A percentile compares a stretch with the other conserved stretches of the same genome.
Evolutionary conservation across 176 grass and related monocot species (phyloP).

Genomic region (Triticum turgidum): DNA sequence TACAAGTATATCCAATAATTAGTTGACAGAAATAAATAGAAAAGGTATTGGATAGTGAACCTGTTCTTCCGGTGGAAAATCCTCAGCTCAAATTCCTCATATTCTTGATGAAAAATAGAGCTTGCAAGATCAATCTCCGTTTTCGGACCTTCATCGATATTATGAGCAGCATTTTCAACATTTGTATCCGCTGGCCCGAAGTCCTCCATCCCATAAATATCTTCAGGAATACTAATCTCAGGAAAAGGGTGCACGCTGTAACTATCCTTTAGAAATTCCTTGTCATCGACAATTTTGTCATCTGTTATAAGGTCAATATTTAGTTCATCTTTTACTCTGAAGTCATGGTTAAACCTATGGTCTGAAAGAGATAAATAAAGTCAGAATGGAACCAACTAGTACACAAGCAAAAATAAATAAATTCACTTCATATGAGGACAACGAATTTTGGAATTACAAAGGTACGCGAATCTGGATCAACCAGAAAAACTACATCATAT

Average conservation of each 20-base stretch:
- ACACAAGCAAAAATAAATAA: constrained; percentile 2
- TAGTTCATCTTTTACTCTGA: constrained; percentile 14
- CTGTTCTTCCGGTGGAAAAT: constrained; percentile 91
- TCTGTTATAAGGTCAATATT: constrained; percentile 15
- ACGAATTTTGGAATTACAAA: constrained; percentile 3
- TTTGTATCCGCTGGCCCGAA: constrained; percentile 21
- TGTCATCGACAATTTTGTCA: constrained; percentile 43
- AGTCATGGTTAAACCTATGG: constrained; percentile 27
- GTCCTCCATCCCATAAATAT: constrained; percentile 51
- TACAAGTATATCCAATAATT: constrained; percentile 26
- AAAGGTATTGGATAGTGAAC: constrained; percentile 25
- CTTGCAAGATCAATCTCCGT: constrained; percentile 45
- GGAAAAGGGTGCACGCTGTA: constrained; percentile 51
- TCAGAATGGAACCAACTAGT: constrained; percentile 21
- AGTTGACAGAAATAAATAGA: constrained; percentile 29
- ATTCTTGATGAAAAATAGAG: constrained; percentile 64
- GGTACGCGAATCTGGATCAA: neutral
- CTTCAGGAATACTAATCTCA: constrained; percentile 42
- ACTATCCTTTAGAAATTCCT: constrained; percentile 55
- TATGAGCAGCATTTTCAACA: constrained; percentile 20
- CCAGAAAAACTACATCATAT: neutral
- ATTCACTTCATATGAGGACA: neutral
- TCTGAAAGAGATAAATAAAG: constrained; percentile 38
- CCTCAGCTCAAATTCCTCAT: constrained; percentile 82
- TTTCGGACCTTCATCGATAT: constrained; percentile 52